phyloP scores from a whole-genome alignment of 208 protist species.

The Trypanosoma scelopori region DNA sequence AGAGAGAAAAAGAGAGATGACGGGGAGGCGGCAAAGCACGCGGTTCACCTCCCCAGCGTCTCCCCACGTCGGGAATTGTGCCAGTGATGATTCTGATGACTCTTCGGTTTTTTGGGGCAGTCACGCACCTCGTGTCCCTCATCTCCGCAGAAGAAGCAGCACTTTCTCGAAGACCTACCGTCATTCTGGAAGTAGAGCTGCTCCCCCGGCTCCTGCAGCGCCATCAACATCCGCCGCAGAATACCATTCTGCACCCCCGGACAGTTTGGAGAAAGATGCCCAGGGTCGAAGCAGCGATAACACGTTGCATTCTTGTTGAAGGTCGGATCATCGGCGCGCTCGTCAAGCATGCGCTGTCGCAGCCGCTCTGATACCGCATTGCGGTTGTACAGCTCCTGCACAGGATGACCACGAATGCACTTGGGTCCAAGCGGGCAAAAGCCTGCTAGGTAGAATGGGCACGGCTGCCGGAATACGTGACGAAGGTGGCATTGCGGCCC shows the following conservation, averaged over 20 bases:
- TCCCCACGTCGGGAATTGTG: conserved; percentile 14
- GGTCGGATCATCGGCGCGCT: conserved; percentile 61
- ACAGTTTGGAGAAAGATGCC: conserved; percentile 82
- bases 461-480: conserved; percentile 86
- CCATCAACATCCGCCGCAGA: conserved; percentile 54
- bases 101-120: conserved; percentile 67
- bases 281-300: conserved; percentile 87
- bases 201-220: conserved; percentile 78
- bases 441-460: conserved; percentile 87
- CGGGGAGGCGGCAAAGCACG: neutral
- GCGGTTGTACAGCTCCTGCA: conserved; percentile 81
- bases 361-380: conserved; percentile 69
- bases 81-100: conserved; percentile 35
- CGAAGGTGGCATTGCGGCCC: conserved; percentile 92
- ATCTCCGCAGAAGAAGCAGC: conserved; percentile 80
- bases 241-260: conserved; percentile 68
- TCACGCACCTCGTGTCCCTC: conserved; percentile 73
- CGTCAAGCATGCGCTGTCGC: conserved; percentile 57
- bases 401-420: conserved; percentile 92
- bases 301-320: conserved; percentile 82
- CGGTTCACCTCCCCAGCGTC: neutral
- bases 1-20: neutral
- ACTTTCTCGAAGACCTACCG: conserved; percentile 36
- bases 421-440: conserved; percentile 93
- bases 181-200: conserved; percentile 41